These are phyloP conservation scores for Rhizopus arrhizus DNA, from an alignment of 371 early-diverging fungal genomes.

Conservation along the genomic window DNA sequence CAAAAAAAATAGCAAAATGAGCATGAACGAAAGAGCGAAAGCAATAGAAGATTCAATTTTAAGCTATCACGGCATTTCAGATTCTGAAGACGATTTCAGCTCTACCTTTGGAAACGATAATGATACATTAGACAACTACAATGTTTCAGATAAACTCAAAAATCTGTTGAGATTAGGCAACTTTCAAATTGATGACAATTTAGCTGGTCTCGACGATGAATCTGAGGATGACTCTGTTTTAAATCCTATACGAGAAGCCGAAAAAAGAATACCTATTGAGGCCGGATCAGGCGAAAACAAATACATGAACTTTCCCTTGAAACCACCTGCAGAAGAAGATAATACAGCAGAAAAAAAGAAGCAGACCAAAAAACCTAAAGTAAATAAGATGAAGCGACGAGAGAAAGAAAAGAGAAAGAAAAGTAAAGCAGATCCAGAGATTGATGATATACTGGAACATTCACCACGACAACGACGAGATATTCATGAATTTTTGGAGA, in stretches of 20 bases:
- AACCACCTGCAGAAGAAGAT: not conserved
- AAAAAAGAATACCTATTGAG: not conserved
- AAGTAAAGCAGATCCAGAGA: constrained; percentile 9
- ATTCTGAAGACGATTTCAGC: constrained; percentile 14
- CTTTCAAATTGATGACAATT: not conserved
- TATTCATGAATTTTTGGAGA: not conserved
- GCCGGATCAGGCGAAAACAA: constrained; percentile 1
- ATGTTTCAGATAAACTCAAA: constrained; percentile 17
- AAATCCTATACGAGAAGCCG: not conserved
- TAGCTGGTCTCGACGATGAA: constrained; percentile 8
- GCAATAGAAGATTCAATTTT: not conserved
- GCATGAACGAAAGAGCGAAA: not conserved
- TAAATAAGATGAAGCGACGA: constrained; percentile 9
- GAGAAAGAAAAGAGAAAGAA: constrained; percentile 19
- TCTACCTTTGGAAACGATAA: not conserved
- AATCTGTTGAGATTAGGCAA: constrained; percentile 9
- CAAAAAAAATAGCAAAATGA: no score
- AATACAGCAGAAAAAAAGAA: constrained; percentile 6
- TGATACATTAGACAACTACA: constrained; percentile 8
- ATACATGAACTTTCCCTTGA: constrained; percentile 21
- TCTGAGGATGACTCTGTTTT: constrained; percentile 1
- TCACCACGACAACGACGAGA: not conserved
- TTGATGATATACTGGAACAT: not conserved
- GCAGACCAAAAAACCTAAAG: not conserved
- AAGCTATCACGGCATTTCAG: constrained; percentile 4